A percentile compares a stretch with the other conserved stretches of the same genome.
Evolutionary conservation across 192 early-diverging fungal genomes (phyloP).

Genomic region (Chytriomyces hyalinus): DNA sequence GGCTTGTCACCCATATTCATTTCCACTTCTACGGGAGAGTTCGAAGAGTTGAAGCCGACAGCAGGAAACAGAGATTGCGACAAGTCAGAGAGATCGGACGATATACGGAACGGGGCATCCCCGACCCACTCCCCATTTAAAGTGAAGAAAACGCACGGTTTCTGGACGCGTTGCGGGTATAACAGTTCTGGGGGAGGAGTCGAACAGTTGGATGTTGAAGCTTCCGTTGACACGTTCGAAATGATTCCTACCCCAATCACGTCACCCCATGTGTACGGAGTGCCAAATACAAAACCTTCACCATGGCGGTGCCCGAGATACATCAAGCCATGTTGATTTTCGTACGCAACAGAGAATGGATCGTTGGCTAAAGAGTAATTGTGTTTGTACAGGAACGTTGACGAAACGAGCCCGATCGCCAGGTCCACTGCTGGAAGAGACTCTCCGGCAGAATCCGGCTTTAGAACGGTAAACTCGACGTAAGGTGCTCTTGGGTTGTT

Average conservation of each 20-base stretch:
- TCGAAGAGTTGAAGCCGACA: slow-evolving; percentile 12
- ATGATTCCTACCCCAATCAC: slow-evolving; percentile 39
- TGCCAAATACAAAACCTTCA: slow-evolving; percentile 39
- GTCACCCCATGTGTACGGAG: slow-evolving; percentile 38
- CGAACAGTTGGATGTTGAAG: neutral
- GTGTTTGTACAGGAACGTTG: neutral
- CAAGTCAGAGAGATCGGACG: slow-evolving; percentile 29
- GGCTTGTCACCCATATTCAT: slow-evolving; percentile 36
- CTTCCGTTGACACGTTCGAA: neutral
- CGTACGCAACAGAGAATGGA: neutral
- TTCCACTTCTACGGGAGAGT: slow-evolving; percentile 15
- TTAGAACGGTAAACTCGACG: neutral
- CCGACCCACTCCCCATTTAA: slow-evolving; percentile 53
- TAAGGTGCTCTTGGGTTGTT: neutral
- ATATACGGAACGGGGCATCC: slow-evolving; percentile 42
- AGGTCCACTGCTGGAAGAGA: neutral
- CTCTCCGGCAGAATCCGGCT: neutral
- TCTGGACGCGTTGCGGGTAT: neutral
- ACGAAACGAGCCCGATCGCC: slow-evolving; percentile 12
- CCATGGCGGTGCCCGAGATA: slow-evolving; percentile 37
- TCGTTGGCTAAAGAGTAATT: neutral
- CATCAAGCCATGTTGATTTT: slow-evolving; percentile 17
- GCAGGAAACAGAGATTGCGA: slow-evolving; percentile 27
- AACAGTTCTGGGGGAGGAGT: neutral
- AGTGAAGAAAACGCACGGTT: slow-evolving; percentile 41